Evolutionary conservation across 2,329 filamentous ascomycete genomes (phyloP).

Genomic region (Plenodomus biglobosus): DNA sequence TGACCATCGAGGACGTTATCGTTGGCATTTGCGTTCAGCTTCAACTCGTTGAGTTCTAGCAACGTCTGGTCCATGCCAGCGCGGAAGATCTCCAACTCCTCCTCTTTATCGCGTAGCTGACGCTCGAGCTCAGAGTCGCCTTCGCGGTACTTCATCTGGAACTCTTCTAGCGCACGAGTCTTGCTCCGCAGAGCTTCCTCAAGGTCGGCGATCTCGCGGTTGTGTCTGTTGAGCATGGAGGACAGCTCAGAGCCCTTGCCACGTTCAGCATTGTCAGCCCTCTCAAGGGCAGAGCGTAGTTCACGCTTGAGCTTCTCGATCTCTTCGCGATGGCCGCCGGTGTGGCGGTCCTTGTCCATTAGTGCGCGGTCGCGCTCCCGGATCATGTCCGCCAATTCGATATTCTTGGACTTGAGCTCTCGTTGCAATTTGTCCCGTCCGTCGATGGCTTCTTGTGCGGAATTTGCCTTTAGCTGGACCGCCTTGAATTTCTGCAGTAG

Average conservation of each 20-base stretch:
- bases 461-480: constrained; percentile 93
- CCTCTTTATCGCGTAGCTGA: constrained; percentile 88
- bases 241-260: constrained; percentile 95
- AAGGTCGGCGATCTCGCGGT: constrained; percentile 93
- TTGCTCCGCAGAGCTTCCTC: constrained; percentile 90
- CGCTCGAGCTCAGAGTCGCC: constrained; percentile 84
- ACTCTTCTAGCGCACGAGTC: constrained; percentile 80
- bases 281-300: constrained; percentile 85
- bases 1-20: constrained; percentile 85
- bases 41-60: constrained; percentile 87
- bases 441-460: constrained; percentile 95
- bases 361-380: constrained; percentile 90
- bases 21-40: constrained; percentile 60
- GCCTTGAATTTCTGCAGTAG: constrained; percentile 94
- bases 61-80: constrained; percentile 96
- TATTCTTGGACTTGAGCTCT: constrained; percentile 98
- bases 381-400: constrained; percentile 99
- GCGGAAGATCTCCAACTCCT: constrained; percentile 97
- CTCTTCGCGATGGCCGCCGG: constrained; percentile 86
- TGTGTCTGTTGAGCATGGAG: constrained; percentile 91
- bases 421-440: constrained; percentile 91
- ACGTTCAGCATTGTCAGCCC: constrained; percentile 87
- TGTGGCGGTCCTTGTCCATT: constrained; percentile 87
- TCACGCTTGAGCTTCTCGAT: constrained; percentile 93
- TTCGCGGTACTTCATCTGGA: constrained; percentile 74